Conservation (phyloP, 371 early-diverging fungal species). For the Polyrhizophydium stewartii region DNA sequence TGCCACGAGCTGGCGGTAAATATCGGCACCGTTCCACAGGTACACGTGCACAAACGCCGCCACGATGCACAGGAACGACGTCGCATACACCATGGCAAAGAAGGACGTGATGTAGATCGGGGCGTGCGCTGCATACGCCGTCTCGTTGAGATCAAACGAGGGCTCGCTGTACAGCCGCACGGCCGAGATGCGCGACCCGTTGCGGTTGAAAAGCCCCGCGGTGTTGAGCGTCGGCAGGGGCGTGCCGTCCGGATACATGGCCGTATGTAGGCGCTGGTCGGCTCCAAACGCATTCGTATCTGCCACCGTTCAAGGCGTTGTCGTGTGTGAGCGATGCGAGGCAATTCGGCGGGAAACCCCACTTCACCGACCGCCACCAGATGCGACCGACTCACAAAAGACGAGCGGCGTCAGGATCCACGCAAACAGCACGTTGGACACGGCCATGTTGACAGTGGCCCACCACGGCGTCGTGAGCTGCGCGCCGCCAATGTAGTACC, state of each 20-base stretch:
- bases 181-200: conserved; percentile 55
- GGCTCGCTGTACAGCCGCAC: conserved; percentile 48
- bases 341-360: not conserved
- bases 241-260: conserved; percentile 5
- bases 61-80: not conserved
- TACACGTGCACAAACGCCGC: not conserved
- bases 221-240: conserved; percentile 17
- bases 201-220: conserved; percentile 40
- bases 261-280: too few relatives aligned
- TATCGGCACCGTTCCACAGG: conserved; percentile 1
- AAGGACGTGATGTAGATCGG: conserved; percentile 71
- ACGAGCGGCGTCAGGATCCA: conserved; percentile 73
- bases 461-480: conserved; percentile 37
- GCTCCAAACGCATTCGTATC: too few relatives aligned
- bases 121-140: conserved; percentile 59
- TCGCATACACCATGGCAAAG: conserved; percentile 43
- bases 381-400: conserved; percentile 20
- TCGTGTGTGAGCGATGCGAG: too few relatives aligned
- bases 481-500: conserved; percentile 28
- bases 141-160: conserved; percentile 50
- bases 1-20: not conserved
- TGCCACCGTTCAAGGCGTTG: too few relatives aligned
- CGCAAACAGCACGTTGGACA: conserved; percentile 55
- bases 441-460: conserved; percentile 48
- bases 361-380: too few relatives aligned